phyloP scores from a whole-genome alignment of 495 filamentous ascomycete species.

The Hypoxylon crocopeplum region DNA sequence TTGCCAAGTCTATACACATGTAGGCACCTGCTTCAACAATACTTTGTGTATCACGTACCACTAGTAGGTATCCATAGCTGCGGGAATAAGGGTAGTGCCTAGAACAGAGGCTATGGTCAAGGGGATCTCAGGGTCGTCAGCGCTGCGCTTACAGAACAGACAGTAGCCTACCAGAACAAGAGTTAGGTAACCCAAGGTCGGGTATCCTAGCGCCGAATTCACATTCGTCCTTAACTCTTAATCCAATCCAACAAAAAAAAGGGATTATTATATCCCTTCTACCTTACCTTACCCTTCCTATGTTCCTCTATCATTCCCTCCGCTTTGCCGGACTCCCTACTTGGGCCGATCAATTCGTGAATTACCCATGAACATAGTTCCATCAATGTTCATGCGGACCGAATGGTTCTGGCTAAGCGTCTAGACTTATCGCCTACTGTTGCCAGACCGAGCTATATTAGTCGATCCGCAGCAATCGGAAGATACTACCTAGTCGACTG shows the following conservation, averaged over 20 bases:
- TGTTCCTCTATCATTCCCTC: neutral
- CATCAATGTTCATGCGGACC: conserved; percentile 20
- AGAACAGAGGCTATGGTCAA: neutral
- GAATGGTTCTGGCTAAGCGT: conserved; percentile 20
- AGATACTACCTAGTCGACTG: neutral
- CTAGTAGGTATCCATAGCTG: neutral
- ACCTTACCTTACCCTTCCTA: neutral
- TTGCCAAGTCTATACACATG: neutral
- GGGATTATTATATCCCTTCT: neutral
- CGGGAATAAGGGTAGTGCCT: conserved; percentile 14
- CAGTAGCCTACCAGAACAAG: too few species aligned
- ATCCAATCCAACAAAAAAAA: neutral
- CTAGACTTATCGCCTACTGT: conserved; percentile 29
- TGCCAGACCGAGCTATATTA: conserved; percentile 25
- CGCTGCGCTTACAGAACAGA: too few species aligned
- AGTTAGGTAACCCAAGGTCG: neutral
- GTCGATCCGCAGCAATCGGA: conserved; percentile 27
- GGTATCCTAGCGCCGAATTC: neutral
- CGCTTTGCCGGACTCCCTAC: conserved; percentile 1
- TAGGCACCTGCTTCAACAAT: neutral
- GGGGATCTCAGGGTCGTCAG: neutral
- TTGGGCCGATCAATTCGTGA: conserved; percentile 7
- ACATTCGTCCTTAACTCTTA: too few species aligned
- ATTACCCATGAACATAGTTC: conserved; percentile 13
- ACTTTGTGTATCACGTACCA: too few species aligned